These are phyloP conservation scores for Erodium trifolium DNA, from an alignment of 441 rosid species.

Conservation along the genomic window DNA sequence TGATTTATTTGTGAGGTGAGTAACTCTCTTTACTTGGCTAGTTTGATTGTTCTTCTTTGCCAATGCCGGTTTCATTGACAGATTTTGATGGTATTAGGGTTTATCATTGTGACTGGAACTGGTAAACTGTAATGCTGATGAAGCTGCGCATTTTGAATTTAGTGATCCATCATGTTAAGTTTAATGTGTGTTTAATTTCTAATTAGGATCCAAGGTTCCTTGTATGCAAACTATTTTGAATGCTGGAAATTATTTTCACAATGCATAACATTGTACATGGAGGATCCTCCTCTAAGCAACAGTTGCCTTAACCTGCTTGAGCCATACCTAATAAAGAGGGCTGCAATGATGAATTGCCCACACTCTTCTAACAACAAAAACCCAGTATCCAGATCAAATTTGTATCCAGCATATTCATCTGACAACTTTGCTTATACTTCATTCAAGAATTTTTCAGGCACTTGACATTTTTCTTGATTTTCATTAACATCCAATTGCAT, in stretches of 20 bases:
- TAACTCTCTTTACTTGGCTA: conserved; percentile 13
- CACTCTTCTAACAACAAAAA: neutral
- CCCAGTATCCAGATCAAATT: too few relatives aligned
- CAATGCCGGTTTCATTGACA: conserved; percentile 4
- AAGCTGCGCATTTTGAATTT: neutral
- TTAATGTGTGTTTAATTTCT: too few relatives aligned
- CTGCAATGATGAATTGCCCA: neutral
- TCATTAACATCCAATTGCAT: too few relatives aligned
- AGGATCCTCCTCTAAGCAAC: neutral
- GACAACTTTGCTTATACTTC: too few relatives aligned
- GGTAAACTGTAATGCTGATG: neutral
- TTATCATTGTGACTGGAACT: conserved; percentile 14
- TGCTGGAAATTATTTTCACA: neutral
- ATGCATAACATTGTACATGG: neutral
- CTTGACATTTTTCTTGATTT: too few relatives aligned
- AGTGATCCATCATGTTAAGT: too few relatives aligned
- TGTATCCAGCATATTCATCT: too few relatives aligned
- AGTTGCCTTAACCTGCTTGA: neutral
- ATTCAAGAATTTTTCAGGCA: too few relatives aligned
- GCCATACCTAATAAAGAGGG: neutral
- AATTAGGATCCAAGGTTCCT: too few relatives aligned
- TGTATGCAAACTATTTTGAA: too few relatives aligned
- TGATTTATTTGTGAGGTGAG: neutral
- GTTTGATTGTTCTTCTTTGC: conserved; percentile 6
- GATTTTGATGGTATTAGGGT: conserved; percentile 18